phyloP scores from a whole-genome alignment of 805 yeast genomes.

The Torulaspora indica region DNA sequence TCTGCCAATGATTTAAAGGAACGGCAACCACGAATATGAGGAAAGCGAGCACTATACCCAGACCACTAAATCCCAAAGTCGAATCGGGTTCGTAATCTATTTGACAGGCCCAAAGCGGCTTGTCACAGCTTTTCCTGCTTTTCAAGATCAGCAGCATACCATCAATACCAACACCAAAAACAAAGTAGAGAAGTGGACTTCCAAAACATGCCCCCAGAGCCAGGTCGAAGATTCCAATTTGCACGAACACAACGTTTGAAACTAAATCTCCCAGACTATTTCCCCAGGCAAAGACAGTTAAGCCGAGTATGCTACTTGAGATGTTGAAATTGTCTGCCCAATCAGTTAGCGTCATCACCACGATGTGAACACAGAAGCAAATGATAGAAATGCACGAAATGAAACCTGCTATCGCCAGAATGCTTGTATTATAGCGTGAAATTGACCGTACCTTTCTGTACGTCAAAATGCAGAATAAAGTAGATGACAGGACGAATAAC shows the following conservation, averaged over 20 bases:
- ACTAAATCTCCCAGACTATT: constrained; percentile 88
- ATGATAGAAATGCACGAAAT: constrained; percentile 62
- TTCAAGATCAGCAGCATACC: constrained; percentile 46
- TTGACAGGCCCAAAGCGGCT: constrained; percentile 9
- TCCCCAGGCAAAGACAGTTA: constrained; percentile 87
- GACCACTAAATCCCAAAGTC: constrained; percentile 38
- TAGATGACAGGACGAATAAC: constrained; percentile 2
- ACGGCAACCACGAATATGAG: constrained; percentile 38
- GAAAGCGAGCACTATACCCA: constrained; percentile 41
- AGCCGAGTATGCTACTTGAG: constrained; percentile 76
- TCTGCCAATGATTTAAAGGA: constrained; percentile 45
- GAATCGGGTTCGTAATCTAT: constrained; percentile 39
- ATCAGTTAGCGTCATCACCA: constrained; percentile 59
- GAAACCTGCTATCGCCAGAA: constrained; percentile 54
- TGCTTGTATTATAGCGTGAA: constrained; percentile 8
- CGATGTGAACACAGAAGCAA: constrained; percentile 38
- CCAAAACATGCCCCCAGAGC: constrained; percentile 97
- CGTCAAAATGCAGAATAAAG: constrained; percentile 6
- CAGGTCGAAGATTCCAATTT: constrained; percentile 78
- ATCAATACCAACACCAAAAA: constrained; percentile 77
- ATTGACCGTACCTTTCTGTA: constrained; percentile 7
- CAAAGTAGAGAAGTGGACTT: constrained; percentile 73
- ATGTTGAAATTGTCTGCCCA: constrained; percentile 56
- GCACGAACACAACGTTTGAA: constrained; percentile 74
- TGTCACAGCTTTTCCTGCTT: constrained; percentile 2